Base-by-base conservation (phyloP, 148 eudicot species). In the Cornus controversa region DNA sequence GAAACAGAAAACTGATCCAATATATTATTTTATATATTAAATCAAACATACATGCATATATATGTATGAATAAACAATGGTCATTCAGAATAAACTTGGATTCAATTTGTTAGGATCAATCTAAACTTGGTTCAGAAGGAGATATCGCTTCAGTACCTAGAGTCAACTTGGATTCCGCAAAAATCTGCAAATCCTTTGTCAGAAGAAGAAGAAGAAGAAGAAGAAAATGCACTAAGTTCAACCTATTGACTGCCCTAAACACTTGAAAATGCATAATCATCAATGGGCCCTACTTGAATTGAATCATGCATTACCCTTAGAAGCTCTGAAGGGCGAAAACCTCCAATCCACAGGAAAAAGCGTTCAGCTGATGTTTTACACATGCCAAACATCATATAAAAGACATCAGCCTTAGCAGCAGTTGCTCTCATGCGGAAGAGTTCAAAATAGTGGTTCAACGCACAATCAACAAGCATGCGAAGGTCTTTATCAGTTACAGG, bases 331-430 rank as follows among this genome's bases (percentile, higher is more conserved):
- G 99, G 99, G 57, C 99, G 93, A 82, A 91, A 95, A 45, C 99
- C 99, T 67, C 99, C 99, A 31, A 95, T 95, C 99, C 99, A 95
- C 75, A 87, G 83, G 89, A 95, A 95, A 83, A 93, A 87, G 45
- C 94, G 89, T 60, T 95, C 99, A 26, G 91, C 88, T 69, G 99
- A 73, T 54, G 99, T 90, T 79, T 86, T 89, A 97, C 99, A 95
- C 84, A 88, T 85, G 76, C 99, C 99, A 72, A 97, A 90, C 84
- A 91, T 93, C 63, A 95, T 81, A 78, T 91, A 91, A 71, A 90
- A 91, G 60, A 91, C 92, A 57, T 93, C 97, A n/a, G 86, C 85
- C 77, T 82, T 91, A 73, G 94, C 97, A 66, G 97, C 97, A 67
- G 78, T 81, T 69, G 88, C 91, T 87, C 93, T 95, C 79, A 95